phyloP scores from a whole-genome alignment of 257 asterid species.

The Scutellaria baicalensis region DNA sequence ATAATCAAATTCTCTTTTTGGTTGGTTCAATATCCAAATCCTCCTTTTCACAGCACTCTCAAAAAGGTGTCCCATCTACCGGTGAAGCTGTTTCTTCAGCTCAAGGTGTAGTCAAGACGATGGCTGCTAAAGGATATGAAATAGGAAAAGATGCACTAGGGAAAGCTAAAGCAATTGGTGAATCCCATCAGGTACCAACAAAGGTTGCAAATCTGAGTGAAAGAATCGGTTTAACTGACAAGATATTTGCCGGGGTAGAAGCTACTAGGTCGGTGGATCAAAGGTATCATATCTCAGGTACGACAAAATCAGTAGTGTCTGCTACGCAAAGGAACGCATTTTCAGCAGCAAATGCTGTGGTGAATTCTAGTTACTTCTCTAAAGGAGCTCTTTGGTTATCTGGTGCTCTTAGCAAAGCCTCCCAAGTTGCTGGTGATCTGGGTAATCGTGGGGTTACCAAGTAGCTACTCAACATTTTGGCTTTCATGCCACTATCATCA shows the following conservation, averaged over 20 bases:
- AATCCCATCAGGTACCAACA: slow-evolving; percentile 74
- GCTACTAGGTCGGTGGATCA: slow-evolving; percentile 51
- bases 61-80: slow-evolving; percentile 41
- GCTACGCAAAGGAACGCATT: slow-evolving; percentile 69
- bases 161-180: slow-evolving; percentile 69
- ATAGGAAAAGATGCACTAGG: slow-evolving; percentile 80
- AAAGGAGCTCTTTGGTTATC: slow-evolving; percentile 88
- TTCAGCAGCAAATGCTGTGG: slow-evolving; percentile 68
- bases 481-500: too few species aligned
- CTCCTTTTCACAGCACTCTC: slow-evolving; percentile 25
- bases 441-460: slow-evolving; percentile 42
- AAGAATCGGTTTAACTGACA: slow-evolving; percentile 62
- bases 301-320: slow-evolving; percentile 55
- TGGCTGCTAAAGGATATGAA: slow-evolving; percentile 65
- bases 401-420: slow-evolving; percentile 64
- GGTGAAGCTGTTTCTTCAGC: slow-evolving; percentile 62
- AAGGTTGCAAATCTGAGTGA: slow-evolving; percentile 67
- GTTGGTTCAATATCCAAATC: not conserved
- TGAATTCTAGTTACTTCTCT: slow-evolving; percentile 64
- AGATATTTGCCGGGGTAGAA: slow-evolving; percentile 67
- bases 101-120: slow-evolving; percentile 71
- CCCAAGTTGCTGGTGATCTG: slow-evolving; percentile 72
- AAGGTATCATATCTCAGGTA: slow-evolving; percentile 49
- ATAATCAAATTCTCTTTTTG: too few species aligned
- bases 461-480: slow-evolving; percentile 1